Percentiles rank a stretch among this genome's conserved stretches.
These are phyloP conservation scores for Epichloe glyceriae DNA, from an alignment of 2,329 filamentous ascomycete genomes.

Conservation along the genomic window DNA sequence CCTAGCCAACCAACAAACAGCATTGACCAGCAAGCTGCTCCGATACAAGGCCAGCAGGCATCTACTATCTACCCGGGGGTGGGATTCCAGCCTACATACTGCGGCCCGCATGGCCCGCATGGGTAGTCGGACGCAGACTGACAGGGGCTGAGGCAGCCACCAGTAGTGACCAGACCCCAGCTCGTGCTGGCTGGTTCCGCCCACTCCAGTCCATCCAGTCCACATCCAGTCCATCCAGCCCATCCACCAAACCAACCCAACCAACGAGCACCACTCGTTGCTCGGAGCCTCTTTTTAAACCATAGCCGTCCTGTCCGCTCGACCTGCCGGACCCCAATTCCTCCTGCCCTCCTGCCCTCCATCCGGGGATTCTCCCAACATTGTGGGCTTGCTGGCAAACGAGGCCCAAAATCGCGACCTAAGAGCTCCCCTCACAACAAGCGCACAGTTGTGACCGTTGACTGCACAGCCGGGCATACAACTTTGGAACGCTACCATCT, in stretches of 20 bases:
- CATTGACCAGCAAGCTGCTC: too few relatives aligned
- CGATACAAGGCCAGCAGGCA: too few relatives aligned
- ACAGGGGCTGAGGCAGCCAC: constrained; percentile 3
- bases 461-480: constrained; percentile 4
- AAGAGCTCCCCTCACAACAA: constrained; percentile 7
- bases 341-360: constrained; percentile 8
- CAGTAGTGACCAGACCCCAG: not conserved
- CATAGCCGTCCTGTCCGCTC: constrained; percentile 19
- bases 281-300: constrained; percentile 15
- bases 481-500: not conserved
- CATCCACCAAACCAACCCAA: constrained; percentile 1
- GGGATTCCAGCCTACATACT: constrained; percentile 1
- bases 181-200: not conserved
- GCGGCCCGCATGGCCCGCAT: constrained; percentile 3
- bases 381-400: constrained; percentile 13
- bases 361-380: constrained; percentile 9
- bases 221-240: too few relatives aligned
- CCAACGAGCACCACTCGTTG: constrained; percentile 11
- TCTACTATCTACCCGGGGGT: not conserved
- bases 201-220: too few relatives aligned
- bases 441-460: not conserved
- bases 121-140: not conserved
- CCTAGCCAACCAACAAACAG: constrained; percentile 9
- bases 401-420: constrained; percentile 11
- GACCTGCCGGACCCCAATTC: constrained; percentile 5